Percentiles rank a stretch among this genome's conserved stretches.
Conservation (phyloP, 768 basidiomycete genomes). For the Galerina marginata region DNA sequence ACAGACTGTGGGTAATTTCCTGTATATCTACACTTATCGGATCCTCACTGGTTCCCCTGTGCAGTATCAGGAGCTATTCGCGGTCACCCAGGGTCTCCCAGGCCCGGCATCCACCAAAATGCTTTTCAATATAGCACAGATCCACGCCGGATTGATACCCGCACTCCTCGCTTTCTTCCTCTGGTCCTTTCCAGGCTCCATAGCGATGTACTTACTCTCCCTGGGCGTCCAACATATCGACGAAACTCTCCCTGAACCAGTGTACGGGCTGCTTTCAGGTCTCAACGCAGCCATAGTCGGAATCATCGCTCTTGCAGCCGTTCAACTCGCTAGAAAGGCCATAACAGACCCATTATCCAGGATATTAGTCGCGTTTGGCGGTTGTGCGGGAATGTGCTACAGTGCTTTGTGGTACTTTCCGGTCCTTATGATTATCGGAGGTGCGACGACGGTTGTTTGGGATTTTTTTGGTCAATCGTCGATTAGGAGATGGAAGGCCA, state of each 20-base stretch:
- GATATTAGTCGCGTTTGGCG: slow-evolving; percentile 45
- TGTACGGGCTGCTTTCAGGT: slow-evolving; percentile 56
- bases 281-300: slow-evolving; percentile 61
- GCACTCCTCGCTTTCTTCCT: slow-evolving; percentile 47
- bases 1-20: slow-evolving; percentile 39
- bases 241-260: slow-evolving; percentile 46
- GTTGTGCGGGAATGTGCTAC: slow-evolving; percentile 54
- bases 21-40: background rate
- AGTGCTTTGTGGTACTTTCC: slow-evolving; percentile 60
- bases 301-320: slow-evolving; percentile 55
- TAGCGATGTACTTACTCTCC: slow-evolving; percentile 52
- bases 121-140: slow-evolving; percentile 50
- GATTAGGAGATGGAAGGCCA: slow-evolving; percentile 18
- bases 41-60: slow-evolving; percentile 15
- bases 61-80: slow-evolving; percentile 52
- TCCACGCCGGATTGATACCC: slow-evolving; percentile 46
- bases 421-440: slow-evolving; percentile 46
- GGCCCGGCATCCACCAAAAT: slow-evolving; percentile 56
- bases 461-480: slow-evolving; percentile 35
- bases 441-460: slow-evolving; percentile 44
- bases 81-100: slow-evolving; percentile 51
- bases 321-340: slow-evolving; percentile 49
- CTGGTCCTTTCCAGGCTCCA: slow-evolving; percentile 53
- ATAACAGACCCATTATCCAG: slow-evolving; percentile 52
- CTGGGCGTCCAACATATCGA: slow-evolving; percentile 49